Evolutionary conservation across 164 flowering plant genomes (phyloP).

Genomic region (Dillenia turbinata): DNA sequence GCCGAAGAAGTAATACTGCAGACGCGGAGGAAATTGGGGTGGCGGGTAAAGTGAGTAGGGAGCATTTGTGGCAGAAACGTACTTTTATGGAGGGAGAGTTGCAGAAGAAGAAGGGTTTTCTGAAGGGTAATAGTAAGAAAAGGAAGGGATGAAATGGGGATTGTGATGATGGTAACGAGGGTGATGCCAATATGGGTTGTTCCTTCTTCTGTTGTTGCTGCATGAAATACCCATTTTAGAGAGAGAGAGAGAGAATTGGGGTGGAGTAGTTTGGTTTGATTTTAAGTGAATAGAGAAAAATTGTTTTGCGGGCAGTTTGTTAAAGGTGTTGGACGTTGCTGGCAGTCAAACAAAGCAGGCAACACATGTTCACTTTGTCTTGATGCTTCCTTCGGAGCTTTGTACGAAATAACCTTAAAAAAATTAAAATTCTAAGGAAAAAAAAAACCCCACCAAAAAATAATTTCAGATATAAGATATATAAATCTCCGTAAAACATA

Average conservation of each 20-base stretch:
- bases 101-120: background rate
- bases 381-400: too few relatives aligned
- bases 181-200: conserved; percentile 7
- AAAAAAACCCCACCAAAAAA: too few relatives aligned
- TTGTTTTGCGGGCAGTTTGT: too few relatives aligned
- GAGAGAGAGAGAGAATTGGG: background rate
- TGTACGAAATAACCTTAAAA: too few relatives aligned
- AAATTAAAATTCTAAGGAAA: too few relatives aligned
- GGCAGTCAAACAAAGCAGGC: too few relatives aligned
- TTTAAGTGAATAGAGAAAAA: too few relatives aligned
- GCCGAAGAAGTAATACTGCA: conserved; percentile 14
- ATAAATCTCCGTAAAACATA: too few relatives aligned
- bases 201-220: conserved; percentile 40
- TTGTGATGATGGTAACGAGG: background rate
- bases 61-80: conserved; percentile 21
- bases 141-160: conserved; percentile 2
- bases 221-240: conserved; percentile 51
- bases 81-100: conserved; percentile 13
- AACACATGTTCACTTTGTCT: too few relatives aligned
- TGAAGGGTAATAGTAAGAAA: background rate
- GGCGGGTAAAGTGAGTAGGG: conserved; percentile 25
- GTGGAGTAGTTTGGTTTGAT: too few relatives aligned
- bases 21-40: conserved; percentile 23
- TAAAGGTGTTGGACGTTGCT: too few relatives aligned
- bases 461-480: too few relatives aligned